phyloP scores from a whole-genome alignment of 1,284 basidiomycete species.

The Stereum hirsutum region DNA sequence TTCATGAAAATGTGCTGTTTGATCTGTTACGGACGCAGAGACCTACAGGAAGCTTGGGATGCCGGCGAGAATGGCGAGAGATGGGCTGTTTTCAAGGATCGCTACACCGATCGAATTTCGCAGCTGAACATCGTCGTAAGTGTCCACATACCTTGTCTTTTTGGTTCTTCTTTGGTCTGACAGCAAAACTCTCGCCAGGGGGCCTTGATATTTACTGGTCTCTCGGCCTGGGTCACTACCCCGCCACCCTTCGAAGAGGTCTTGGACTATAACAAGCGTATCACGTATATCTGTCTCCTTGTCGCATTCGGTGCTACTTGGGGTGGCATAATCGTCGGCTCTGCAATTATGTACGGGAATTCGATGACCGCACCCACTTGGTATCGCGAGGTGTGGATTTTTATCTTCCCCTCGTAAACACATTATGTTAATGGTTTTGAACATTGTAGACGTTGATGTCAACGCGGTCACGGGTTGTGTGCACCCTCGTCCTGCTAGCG shows the following conservation, averaged over 20 bases:
- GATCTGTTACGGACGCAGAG: too few relatives aligned
- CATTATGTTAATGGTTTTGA: too few relatives aligned
- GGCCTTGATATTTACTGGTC: too few relatives aligned
- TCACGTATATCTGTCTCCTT: neutral
- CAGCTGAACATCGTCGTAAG: too few relatives aligned
- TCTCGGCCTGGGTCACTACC: too few relatives aligned
- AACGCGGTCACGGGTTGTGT: slow-evolving; percentile 5
- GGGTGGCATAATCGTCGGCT: neutral
- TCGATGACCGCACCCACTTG: neutral
- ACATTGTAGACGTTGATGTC: slow-evolving; percentile 7
- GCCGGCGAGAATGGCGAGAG: neutral
- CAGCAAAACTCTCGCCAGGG: too few relatives aligned
- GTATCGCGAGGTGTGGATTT: neutral
- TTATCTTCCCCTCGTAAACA: neutral
- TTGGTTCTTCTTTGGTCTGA: too few relatives aligned
- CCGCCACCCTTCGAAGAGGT: neutral
- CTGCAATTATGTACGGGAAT: neutral
- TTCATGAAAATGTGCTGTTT: too few relatives aligned
- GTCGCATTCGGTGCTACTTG: neutral
- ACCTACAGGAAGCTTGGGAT: neutral
- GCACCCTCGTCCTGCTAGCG: slow-evolving; percentile 5
- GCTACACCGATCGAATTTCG: too few relatives aligned
- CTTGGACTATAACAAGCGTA: neutral
- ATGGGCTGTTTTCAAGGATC: too few relatives aligned
- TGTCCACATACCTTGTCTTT: too few relatives aligned